These are phyloP conservation scores for Xeromyces bisporus DNA, from an alignment of 495 filamentous ascomycete genomes.

Conservation along the genomic window DNA sequence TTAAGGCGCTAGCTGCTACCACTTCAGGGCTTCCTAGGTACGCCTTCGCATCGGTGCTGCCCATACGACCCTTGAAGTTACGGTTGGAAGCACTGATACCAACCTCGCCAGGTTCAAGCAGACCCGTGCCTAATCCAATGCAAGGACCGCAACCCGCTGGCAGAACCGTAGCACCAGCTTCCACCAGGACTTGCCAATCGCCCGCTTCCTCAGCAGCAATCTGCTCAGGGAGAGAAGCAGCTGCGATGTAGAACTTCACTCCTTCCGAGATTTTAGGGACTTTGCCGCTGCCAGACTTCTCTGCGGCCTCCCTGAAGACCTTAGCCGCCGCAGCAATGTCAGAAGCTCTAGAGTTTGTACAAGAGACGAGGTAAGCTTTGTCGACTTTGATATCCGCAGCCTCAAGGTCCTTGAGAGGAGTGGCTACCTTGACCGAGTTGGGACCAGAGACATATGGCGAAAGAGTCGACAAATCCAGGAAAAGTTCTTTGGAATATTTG, in stretches of 20 bases:
- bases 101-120: constrained; percentile 71
- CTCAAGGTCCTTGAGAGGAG: constrained; percentile 60
- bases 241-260: constrained; percentile 83
- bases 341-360: constrained; percentile 73
- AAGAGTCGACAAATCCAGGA: constrained; percentile 62
- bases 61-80: constrained; percentile 93
- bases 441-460: constrained; percentile 80
- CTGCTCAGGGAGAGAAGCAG: constrained; percentile 72
- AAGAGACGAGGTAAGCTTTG: constrained; percentile 81
- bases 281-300: constrained; percentile 35
- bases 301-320: constrained; percentile 67
- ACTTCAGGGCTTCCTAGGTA: constrained; percentile 86
- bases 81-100: constrained; percentile 83
- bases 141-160: constrained; percentile 78
- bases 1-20: constrained; percentile 73
- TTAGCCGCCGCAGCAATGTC: constrained; percentile 70
- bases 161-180: constrained; percentile 59
- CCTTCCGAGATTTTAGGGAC: constrained; percentile 57
- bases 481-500: constrained; percentile 67
- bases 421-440: constrained; percentile 75
- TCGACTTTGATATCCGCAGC: constrained; percentile 55
- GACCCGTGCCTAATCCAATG: constrained; percentile 71
- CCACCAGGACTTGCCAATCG: constrained; percentile 73
- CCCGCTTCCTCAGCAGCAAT: constrained; percentile 59
- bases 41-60: constrained; percentile 60